Evolutionary conservation across 306 rosid species (phyloP).

Genomic region (Sesbania bispinosa): DNA sequence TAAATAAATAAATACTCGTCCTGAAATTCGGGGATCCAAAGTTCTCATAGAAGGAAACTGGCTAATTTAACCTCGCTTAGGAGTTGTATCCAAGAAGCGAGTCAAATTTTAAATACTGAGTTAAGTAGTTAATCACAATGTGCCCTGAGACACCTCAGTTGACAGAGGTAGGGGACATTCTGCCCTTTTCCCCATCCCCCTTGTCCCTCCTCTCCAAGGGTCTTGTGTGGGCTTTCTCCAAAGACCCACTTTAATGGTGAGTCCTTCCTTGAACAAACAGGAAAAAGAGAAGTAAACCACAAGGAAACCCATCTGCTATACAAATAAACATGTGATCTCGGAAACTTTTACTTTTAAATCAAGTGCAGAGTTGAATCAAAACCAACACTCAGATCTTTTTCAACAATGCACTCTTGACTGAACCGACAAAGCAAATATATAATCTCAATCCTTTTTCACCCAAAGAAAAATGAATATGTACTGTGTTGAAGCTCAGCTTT

Average conservation of each 20-base stretch:
- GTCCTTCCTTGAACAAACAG: background rate
- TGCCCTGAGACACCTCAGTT: no score
- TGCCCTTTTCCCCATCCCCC: background rate
- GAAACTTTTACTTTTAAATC: background rate
- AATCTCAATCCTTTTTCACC: background rate
- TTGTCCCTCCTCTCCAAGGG: no score
- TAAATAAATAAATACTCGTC: no score
- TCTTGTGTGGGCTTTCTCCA: no score
- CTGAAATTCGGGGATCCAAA: conserved; percentile 19
- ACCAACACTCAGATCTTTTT: background rate
- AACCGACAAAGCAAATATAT: background rate
- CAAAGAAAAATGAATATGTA: background rate
- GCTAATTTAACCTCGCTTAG: no score
- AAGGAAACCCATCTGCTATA: background rate
- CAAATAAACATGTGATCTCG: background rate
- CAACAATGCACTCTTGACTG: conserved; percentile 7
- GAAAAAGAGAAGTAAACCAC: no score
- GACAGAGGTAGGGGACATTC: no score
- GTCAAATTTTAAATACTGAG: no score
- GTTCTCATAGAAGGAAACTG: background rate
- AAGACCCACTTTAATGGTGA: background rate
- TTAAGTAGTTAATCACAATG: no score
- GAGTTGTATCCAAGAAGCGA: no score
- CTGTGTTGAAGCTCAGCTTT: background rate
- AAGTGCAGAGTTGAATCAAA: background rate